A percentile compares a stretch with the other conserved stretches of the same genome.
phyloP scores from a whole-genome alignment of 176 grass and related monocot species.

The Musa acuminata region DNA sequence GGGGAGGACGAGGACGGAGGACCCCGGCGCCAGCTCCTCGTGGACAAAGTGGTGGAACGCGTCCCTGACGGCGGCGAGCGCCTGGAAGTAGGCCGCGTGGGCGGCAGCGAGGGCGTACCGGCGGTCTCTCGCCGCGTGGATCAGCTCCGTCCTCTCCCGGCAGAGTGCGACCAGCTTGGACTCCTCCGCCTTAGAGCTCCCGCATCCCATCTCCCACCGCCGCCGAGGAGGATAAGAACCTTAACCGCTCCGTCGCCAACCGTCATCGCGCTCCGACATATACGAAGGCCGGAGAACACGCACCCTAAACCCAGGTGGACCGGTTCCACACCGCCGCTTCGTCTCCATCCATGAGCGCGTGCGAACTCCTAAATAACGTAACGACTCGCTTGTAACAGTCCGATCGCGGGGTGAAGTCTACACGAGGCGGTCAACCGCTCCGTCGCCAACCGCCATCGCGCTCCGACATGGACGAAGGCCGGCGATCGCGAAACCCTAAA shows the following conservation, averaged over 20 bases:
- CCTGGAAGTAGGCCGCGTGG: constrained; percentile 72
- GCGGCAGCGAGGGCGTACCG: constrained; percentile 54
- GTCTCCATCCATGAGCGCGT: background rate
- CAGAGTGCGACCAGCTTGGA: constrained; percentile 43
- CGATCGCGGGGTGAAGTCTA: background rate
- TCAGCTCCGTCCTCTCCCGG: constrained; percentile 54
- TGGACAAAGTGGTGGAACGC: constrained; percentile 51
- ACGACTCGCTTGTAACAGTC: background rate
- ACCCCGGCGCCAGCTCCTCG: constrained; percentile 37
- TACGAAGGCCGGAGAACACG: background rate
- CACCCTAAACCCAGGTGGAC: background rate
- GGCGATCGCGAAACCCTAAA: background rate
- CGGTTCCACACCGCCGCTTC: background rate
- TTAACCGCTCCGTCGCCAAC: background rate
- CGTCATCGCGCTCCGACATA: background rate
- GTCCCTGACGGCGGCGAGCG: constrained; percentile 45
- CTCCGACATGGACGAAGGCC: background rate
- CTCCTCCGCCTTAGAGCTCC: background rate
- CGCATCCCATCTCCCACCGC: constrained; percentile 21
- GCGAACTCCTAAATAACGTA: background rate
- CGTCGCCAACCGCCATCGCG: background rate
- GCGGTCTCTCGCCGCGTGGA: constrained; percentile 39
- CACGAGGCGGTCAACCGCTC: background rate
- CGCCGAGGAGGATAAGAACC: constrained; percentile 18
- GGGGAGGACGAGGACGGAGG: constrained; percentile 60